These are phyloP conservation scores for Blumeriella jaapii DNA, from an alignment of 2,329 filamentous ascomycete species.

Conservation along the genomic window DNA sequence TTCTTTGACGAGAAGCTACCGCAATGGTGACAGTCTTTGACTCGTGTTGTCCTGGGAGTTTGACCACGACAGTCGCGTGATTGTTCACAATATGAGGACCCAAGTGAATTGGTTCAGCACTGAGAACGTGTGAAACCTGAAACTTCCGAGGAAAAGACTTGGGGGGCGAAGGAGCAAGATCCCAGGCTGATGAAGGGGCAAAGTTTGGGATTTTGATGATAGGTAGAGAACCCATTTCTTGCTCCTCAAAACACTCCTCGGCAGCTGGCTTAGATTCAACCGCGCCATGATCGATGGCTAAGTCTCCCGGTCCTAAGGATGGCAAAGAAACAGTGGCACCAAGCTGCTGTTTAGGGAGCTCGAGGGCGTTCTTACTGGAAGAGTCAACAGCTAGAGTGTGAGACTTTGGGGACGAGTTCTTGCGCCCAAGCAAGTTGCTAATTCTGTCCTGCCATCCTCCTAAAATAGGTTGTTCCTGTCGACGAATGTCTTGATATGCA, in stretches of 20 bases:
- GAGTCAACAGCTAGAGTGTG: conserved; percentile 54
- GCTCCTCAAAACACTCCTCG: conserved; percentile 71
- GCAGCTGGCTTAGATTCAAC: conserved; percentile 56
- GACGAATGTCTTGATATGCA: conserved; percentile 30
- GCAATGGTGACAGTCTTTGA: conserved; percentile 31
- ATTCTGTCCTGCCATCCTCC: conserved; percentile 71
- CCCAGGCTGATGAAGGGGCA: conserved; percentile 52
- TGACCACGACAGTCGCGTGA: conserved; percentile 32
- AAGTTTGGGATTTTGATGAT: conserved; percentile 54
- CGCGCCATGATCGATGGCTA: conserved; percentile 32
- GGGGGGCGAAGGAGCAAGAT: conserved; percentile 40
- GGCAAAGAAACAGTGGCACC: conserved; percentile 63
- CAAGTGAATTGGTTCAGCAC: conserved; percentile 33
- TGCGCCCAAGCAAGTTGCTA: conserved; percentile 62
- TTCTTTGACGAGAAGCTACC: conserved; percentile 22
- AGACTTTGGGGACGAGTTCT: conserved; percentile 43
- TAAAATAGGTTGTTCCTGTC: conserved; percentile 20
- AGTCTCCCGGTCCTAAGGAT: conserved; percentile 11
- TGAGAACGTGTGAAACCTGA: conserved; percentile 35
- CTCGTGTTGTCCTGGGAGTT: conserved; percentile 35
- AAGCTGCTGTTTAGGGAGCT: conserved; percentile 37
- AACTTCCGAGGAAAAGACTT: conserved; percentile 45
- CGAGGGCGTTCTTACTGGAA: conserved; percentile 54
- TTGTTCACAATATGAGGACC: conserved; percentile 29
- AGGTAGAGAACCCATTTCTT: conserved; percentile 69